Base-by-base conservation (phyloP, 2,329 filamentous ascomycete species). In the Apiospora aurea region DNA sequence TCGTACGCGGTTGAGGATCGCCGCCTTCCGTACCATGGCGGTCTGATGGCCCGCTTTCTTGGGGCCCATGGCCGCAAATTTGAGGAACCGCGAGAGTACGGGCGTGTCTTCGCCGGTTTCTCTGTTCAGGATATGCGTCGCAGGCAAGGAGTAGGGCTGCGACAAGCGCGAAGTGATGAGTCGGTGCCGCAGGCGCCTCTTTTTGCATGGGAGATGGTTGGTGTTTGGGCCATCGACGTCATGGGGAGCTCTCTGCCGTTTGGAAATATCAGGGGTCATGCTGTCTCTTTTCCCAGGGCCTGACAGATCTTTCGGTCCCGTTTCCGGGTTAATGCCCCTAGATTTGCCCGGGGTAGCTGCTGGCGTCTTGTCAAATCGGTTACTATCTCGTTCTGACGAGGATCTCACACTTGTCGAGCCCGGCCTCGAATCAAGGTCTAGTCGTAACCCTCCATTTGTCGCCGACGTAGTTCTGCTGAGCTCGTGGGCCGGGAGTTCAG, bases 161-260 rank as follows among this genome's bases (percentile, higher is more conserved):
- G 91, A 93, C 0, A 94, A 88, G 10, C 91, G 87, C 26, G 91
- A 93, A 1, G 92, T 94, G 77, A 93, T 89, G 61, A 94, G 85
- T 26, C 87, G 81, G 2, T 89, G 83, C 0, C 90, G 86, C 4
- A 94, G 82, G 4, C 92, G 86, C 34, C 92, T 88, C 80, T 94
- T 94, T 84, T 94, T 94, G 78, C 82, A 85, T 78, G 84, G 79
- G 72, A 89, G 75, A n/a, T 75, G 76, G 41, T 83, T 83, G 0
- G 87, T 88, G 75, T 85, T 83, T 69, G 84, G 87, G 70, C 86
- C 89, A 73, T 92, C 90, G 61, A 92, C 87, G 74, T 93, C 90
- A 47, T 88, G 85, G 2, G 82, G 75, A 6, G 85, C 81, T 34
- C 91, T 86, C 26, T 80, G 77, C 44, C 90, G 87, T 77, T 91